Base-by-base conservation (phyloP, 2,329 filamentous ascomycete genomes). In the Aspergillus pseudotamarii region DNA sequence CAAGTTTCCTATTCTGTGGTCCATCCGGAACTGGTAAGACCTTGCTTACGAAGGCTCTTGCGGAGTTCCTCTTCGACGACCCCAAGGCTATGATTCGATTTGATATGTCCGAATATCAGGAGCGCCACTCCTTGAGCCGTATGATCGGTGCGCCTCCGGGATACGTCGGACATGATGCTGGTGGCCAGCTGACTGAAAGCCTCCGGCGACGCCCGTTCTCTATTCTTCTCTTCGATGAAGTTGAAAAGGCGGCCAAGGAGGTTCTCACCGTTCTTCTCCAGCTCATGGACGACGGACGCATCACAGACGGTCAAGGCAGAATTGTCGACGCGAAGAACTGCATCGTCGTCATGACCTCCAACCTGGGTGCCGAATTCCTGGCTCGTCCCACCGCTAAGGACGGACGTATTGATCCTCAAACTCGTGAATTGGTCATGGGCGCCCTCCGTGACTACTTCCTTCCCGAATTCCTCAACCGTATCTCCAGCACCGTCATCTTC, bases 41-140 rank as follows among this genome's bases (percentile, higher is more conserved):
- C 21, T 84, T 99, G 23, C 88, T 99, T 62, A 98, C 94, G 68
- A 99, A 99, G 81, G 95, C 94, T 19, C 85, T 99, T 64, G 95
- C 95, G 56, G 95, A 99, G 78, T 99, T 99, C 83, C 84, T 99
- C 32, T 99, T 99, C 82, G 95, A 99, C 76, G 95, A 99, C 71
- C 82, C 94, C 30, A 97, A 97, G 83, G 85, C 94, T 38, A 98
- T 99, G 95, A 97, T 99, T 72, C 91, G 95, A 45, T 96, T 99
- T 82, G 95, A 99, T 77, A 99, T 99, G 95, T 98, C 94, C 6
- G 95, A 99, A 80, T 99, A 99, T 79, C 96, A 99, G 79, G 95
- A 99, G 80, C 90, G 94, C 6, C 95, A 99, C 78, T 91, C 94
- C 0, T 87, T 99, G 16, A 96, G 93, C 76, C 89, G 95, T 64